Evolutionary conservation across 2,329 filamentous ascomycete species (phyloP), one percentile per base, ranked within the genome.

Genomic region (Cytospora piceae): DNA sequence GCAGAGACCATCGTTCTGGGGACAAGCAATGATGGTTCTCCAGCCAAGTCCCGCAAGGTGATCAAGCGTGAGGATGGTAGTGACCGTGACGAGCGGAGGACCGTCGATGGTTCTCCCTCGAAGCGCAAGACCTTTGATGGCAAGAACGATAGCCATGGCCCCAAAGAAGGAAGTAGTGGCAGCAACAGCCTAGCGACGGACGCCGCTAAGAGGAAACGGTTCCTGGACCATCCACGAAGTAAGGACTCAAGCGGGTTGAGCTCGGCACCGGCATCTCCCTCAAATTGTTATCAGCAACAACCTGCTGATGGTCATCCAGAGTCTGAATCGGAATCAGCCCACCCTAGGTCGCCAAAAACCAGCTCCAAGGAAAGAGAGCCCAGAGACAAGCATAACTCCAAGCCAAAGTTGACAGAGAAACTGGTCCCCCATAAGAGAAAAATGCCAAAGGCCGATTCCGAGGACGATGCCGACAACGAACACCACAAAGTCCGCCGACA

Each of bases 1-100:
- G 88, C 89, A 58, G 89, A 91, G 77, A 91, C 89, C 17, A 89
- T 91, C 68, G 88, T 91, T 42, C 76, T 90, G 39, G 46, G 46
- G n/a, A 83, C 87, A 14, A 86, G 86, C 32, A 90, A 89, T 73
- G 85, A 89, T 73, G 86, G 85, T 71, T 89, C 87, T 29, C 87
- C 86, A 0, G 85, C 86, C 66, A 89, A 89, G 75, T 80, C 81
- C 66, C 83, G 86, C 66, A 89, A 89, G 76, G 80, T 85, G 56
- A 83, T 85, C 72, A 89, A 88, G 74, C 85, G 89, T 69, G 88
- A 90, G 73, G 86, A 88, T 72, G 84, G 81, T 72, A 85, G 83
- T 71, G 86, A 87, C 65, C 81, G 82, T 64, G 85, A 87, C 67
- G 80, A 77, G 17, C 56, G 56, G 12, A 63, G 49, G 34, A 61